Evolutionary conservation across 2,329 filamentous ascomycete species (phyloP).

Genomic region (Colletotrichum sidae): DNA sequence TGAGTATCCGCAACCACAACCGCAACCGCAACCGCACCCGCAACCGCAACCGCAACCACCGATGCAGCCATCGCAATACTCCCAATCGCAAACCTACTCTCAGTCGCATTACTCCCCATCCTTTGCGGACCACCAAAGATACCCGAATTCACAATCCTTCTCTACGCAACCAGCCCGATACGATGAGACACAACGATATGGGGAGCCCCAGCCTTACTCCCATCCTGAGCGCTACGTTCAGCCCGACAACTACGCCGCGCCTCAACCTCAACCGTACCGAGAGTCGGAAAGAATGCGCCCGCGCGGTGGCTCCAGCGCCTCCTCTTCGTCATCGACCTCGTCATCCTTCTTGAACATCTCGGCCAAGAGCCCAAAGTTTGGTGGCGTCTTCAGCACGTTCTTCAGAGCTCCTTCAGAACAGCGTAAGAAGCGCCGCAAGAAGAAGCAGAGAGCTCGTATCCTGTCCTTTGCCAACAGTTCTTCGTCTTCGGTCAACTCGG

Average conservation of each 20-base stretch:
- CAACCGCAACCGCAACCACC: constrained; percentile 18
- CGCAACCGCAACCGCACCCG: constrained; percentile 9
- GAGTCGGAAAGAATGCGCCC: constrained; percentile 39
- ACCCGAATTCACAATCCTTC: constrained; percentile 28
- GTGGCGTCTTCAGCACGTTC: constrained; percentile 71
- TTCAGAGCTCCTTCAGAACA: constrained; percentile 72
- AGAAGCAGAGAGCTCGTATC: constrained; percentile 64
- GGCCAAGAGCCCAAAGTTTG: constrained; percentile 59
- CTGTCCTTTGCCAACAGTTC: constrained; percentile 72
- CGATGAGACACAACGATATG: constrained; percentile 26
- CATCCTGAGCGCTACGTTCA: constrained; percentile 28
- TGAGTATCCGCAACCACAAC: constrained; percentile 15
- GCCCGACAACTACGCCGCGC: constrained; percentile 29
- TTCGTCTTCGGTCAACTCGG: constrained; percentile 74
- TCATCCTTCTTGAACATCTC: constrained; percentile 76
- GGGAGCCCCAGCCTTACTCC: constrained; percentile 26
- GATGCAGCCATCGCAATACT: constrained; percentile 40
- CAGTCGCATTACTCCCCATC: constrained; percentile 15
- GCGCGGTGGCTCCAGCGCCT: constrained; percentile 49
- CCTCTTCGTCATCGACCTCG: constrained; percentile 64
- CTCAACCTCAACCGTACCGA: constrained; percentile 24
- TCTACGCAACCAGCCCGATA: constrained; percentile 25
- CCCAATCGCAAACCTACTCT: constrained; percentile 36
- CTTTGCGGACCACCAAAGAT: constrained; percentile 19
- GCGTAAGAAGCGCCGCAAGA: constrained; percentile 50